Evolutionary conservation across 2,329 filamentous ascomycete species (phyloP), one percentile per base, ranked within the genome.

Genomic region (Aureobasidium sp.): DNA sequence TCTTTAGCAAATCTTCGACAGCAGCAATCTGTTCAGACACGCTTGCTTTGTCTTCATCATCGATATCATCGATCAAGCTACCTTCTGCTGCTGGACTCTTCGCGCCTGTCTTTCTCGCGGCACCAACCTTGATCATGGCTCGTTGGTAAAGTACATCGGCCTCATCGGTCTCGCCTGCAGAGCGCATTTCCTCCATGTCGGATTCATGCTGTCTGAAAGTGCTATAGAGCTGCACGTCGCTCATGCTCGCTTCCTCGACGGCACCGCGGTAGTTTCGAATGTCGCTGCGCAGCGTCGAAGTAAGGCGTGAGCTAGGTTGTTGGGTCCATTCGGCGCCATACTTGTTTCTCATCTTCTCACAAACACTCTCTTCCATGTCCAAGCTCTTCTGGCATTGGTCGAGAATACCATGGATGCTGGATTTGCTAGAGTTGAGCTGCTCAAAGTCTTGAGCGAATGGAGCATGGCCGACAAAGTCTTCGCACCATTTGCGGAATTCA

Each of bases 341-440:
- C 73, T 99, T 99, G 13, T 91, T 95, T 50, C 94, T 85, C 94
- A 99, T 99, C 79, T 97, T 99, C 74, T 99, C 94, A 73, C 94
- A 99, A 0, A 97, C 90, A 61, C 90, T 95, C 76, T 97, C 95
- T 74, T 99, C 94, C 86, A 94, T 91, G 67, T 99, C 94, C 45
- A 99, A 77, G 69, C 95, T 89, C 72, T 96, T 96, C 61, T 87
- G 86, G 68, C 90, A 90, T 62, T 84, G 84, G 62, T 97, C 91
- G 61, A 99, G 75, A 3, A 86, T 83, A 3, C 81, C 79, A 30
- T 90, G 73, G 13, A 97, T 89, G 1, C 84, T 81, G 21, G 89
- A 83, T 73, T 93, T 96, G 68, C 94, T 89, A 30, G 84, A 81
- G 65, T 87, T 86, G 48, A 99, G 76, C 49, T 84, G 83, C 45